Evolutionary conservation across 768 basidiomycete genomes (phyloP).

Genomic region (Tephrocybe rancida): DNA sequence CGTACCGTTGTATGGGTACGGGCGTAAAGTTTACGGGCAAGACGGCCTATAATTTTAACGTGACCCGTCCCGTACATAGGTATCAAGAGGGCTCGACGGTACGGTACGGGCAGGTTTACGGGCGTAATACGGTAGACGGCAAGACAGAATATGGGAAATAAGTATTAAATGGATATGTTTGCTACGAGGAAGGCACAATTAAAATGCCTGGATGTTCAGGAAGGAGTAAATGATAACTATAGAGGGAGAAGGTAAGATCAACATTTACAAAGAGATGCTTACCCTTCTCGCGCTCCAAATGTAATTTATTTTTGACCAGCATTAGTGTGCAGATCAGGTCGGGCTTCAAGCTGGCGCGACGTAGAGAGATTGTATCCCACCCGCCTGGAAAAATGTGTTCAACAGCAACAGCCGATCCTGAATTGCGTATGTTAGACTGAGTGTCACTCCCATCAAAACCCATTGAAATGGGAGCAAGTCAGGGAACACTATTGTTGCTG

Average conservation of each 20-base stretch:
- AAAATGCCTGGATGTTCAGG: no score
- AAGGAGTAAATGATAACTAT: no score
- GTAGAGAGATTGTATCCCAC: slow-evolving; percentile 22
- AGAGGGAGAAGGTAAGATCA: background rate
- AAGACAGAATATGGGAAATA: no score
- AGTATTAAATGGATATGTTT: no score
- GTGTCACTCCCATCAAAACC: no score
- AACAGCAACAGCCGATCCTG: slow-evolving; percentile 24
- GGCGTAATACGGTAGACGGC: background rate
- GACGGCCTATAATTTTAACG: background rate
- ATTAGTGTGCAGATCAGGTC: background rate
- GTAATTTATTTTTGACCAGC: slow-evolving; percentile 1
- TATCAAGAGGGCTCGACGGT: background rate
- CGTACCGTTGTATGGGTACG: background rate
- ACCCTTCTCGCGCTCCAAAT: background rate
- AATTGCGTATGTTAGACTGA: background rate
- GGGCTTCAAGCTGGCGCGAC: slow-evolving; percentile 19
- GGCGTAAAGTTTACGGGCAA: background rate
- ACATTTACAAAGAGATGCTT: background rate
- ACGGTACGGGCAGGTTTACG: background rate
- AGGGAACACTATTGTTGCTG: no score
- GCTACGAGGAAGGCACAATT: no score
- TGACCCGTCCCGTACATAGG: background rate
- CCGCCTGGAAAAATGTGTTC: slow-evolving; percentile 22
- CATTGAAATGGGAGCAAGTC: no score